phyloP scores from a whole-genome alignment of 352 stramenopile genomes.

The Globisporangium cylindrosporum region DNA sequence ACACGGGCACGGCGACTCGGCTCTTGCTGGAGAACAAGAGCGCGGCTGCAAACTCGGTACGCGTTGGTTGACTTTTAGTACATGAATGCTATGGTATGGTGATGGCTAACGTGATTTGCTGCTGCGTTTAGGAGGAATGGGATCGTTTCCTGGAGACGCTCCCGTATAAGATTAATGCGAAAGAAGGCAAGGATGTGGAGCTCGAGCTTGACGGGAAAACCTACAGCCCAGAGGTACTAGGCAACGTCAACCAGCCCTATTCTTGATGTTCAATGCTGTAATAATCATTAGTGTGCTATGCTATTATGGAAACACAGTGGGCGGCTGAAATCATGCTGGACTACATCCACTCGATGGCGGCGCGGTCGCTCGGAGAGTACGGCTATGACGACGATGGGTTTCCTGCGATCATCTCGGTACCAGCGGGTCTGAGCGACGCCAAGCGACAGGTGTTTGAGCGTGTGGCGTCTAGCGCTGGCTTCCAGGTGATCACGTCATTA shows the following conservation, averaged over 20 bases:
- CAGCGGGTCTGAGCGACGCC: slow-evolving; percentile 29
- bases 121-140: slow-evolving; percentile 1
- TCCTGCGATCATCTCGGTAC: slow-evolving; percentile 48
- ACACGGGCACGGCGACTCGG: slow-evolving; percentile 52
- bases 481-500: slow-evolving; percentile 53
- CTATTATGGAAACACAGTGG: slow-evolving; percentile 29
- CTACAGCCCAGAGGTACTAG: slow-evolving; percentile 45
- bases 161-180: slow-evolving; percentile 33
- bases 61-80: too few species aligned
- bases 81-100: too few species aligned
- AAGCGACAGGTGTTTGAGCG: slow-evolving; percentile 41
- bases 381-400: slow-evolving; percentile 35
- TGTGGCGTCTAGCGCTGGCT: slow-evolving; percentile 50
- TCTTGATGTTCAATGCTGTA: too few species aligned
- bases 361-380: slow-evolving; percentile 36
- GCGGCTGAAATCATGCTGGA: slow-evolving; percentile 59
- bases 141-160: slow-evolving; percentile 36
- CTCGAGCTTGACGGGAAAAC: slow-evolving; percentile 49
- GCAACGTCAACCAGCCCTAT: too few species aligned
- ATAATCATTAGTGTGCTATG: neutral
- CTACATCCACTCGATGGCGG: slow-evolving; percentile 41
- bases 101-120: too few species aligned
- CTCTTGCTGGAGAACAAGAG: slow-evolving; percentile 32
- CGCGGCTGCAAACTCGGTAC: neutral
- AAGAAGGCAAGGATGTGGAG: slow-evolving; percentile 21